phyloP scores from a whole-genome alignment of 805 yeast species.

The Candida wancherniae region DNA sequence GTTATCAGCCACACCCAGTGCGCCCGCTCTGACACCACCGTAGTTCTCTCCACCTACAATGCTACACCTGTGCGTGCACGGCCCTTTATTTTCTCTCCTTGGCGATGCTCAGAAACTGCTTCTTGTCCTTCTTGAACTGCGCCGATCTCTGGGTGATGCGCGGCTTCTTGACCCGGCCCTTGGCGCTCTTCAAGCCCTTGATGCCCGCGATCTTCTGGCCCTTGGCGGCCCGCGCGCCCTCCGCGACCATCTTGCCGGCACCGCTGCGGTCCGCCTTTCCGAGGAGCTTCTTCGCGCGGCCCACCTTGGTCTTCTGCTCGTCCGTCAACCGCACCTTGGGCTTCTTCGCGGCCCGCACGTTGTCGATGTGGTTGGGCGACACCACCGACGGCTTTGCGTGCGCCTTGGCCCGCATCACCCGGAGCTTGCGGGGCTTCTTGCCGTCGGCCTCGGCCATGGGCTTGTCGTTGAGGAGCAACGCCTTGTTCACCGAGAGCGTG shows the following conservation, averaged over 20 bases:
- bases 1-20: too few relatives aligned
- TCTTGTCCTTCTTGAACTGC: constrained; percentile 42
- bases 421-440: constrained; percentile 53
- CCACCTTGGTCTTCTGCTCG: constrained; percentile 68
- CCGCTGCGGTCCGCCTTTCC: constrained; percentile 78
- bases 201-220: constrained; percentile 59
- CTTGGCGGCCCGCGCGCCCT: constrained; percentile 75
- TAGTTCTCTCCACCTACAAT: too few relatives aligned
- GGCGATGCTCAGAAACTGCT: constrained; percentile 19
- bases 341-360: constrained; percentile 24
- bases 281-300: constrained; percentile 70
- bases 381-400: constrained; percentile 37
- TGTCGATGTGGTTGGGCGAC: constrained; percentile 42
- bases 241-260: constrained; percentile 56
- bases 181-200: constrained; percentile 48
- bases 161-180: constrained; percentile 48
- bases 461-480: constrained; percentile 71
- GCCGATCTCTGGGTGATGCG: constrained; percentile 53
- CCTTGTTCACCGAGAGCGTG: constrained; percentile 68
- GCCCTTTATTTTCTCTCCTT: too few relatives aligned
- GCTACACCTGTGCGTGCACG: too few relatives aligned
- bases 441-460: constrained; percentile 30
- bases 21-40: too few relatives aligned
- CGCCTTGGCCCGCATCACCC: constrained; percentile 60
- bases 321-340: constrained; percentile 44